Evolutionary conservation across 768 basidiomycete species (phyloP).

Genomic region (Mycena rebaudengoi): DNA sequence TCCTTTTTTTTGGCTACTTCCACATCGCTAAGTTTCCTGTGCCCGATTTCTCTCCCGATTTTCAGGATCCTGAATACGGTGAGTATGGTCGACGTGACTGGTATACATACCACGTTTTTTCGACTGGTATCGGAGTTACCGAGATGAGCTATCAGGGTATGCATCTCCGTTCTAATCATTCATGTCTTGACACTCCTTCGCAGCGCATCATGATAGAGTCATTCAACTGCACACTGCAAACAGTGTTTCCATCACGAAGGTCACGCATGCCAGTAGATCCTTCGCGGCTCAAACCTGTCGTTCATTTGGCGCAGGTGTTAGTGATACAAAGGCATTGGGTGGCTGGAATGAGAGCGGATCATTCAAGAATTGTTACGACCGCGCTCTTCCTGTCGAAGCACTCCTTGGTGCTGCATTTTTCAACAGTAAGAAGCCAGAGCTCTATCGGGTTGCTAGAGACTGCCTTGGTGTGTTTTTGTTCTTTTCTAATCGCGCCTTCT

Average conservation of each 20-base stretch:
- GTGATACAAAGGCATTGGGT: no score
- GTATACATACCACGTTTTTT: background rate
- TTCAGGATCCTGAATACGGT: slow-evolving; percentile 23
- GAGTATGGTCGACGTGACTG: background rate
- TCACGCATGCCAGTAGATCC: background rate
- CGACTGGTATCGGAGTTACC: background rate
- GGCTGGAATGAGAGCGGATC: background rate
- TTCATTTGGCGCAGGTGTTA: background rate
- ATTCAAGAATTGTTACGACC: background rate
- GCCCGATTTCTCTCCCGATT: slow-evolving; percentile 37
- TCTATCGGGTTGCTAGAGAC: slow-evolving; percentile 25
- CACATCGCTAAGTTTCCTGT: slow-evolving; percentile 32
- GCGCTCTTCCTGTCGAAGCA: slow-evolving; percentile 32
- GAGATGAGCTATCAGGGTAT: background rate
- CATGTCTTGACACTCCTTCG: no score
- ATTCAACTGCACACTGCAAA: background rate
- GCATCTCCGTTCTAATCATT: no score
- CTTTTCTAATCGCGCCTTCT: background rate
- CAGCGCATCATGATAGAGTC: background rate
- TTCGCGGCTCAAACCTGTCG: background rate
- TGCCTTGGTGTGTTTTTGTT: slow-evolving; percentile 22
- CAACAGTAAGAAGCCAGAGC: slow-evolving; percentile 31
- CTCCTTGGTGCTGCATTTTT: slow-evolving; percentile 36
- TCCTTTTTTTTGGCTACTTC: slow-evolving; percentile 40
- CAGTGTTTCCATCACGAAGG: background rate